Base-by-base conservation (phyloP, 2,329 filamentous ascomycete genomes). In the Lasiodiplodia gonubiensis region DNA sequence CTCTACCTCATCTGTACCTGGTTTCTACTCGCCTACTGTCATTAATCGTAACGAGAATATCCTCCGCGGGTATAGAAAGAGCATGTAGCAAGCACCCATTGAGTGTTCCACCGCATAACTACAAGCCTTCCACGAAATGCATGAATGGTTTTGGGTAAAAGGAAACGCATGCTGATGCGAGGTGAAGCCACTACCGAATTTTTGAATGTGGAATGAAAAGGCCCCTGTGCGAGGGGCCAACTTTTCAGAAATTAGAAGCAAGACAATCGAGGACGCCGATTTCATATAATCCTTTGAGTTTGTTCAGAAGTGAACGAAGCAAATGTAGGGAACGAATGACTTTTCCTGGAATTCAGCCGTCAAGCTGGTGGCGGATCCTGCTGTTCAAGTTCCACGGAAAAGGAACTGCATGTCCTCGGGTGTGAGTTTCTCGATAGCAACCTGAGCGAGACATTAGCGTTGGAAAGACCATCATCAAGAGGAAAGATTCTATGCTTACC, bases 351-450 rank as follows among this genome's bases (percentile, higher is more conserved):
- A 5, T 52, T 23, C 21, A 52, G 6, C 6, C 25, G 14, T 27
- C 5, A 27, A 54, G 42, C 39, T 7, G 39, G 2, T 7, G n/a
- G n/a, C 3, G 42, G 2, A 25, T 14, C 39, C 16, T 25, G 6
- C 4, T n/a, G 16, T n/a, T 63, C 30, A 67, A 42, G 65, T 53
- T 60, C 93, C 94, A 42, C 94, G 88, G 86, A 99, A 99, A 71
- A 99, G 83, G 80, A 99, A 99, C 80, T 97, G 92, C 86, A 99
- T 91, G 76, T 99, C 95, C 78, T 94, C 91, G 0, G 92, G 90
- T 16, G 89, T 96, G 69, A 99, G 83, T 67, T 93, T 94, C 77
- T 98, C 93, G 87, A 98, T 92, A 0, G 94, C 93, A 54, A 91
- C 86, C 59, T 63, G 14, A 14, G 23, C 6, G 12, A 7, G 4